These are phyloP conservation scores for Gossypium rotundifolium DNA, from an alignment of 345 rosid species.

Conservation along the genomic window DNA sequence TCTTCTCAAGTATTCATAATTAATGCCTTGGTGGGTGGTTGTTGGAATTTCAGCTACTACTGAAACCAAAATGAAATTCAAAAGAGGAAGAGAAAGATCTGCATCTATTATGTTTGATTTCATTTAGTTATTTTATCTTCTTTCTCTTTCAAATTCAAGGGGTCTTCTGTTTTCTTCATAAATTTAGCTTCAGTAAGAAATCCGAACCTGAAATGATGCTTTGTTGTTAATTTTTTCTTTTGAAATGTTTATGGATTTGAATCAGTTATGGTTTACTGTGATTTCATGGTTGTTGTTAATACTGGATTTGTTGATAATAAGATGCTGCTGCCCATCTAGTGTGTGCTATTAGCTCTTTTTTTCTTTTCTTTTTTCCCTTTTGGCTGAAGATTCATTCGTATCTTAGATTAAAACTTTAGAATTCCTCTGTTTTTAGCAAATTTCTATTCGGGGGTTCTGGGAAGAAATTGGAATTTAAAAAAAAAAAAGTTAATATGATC, in stretches of 20 bases:
- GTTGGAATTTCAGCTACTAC: not conserved
- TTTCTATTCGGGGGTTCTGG: not conserved
- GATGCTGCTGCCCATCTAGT: not conserved
- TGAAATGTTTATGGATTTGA: not conserved
- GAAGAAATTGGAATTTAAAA: not conserved
- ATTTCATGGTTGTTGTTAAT: not conserved
- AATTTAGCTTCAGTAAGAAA: not conserved
- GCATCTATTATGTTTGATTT: not conserved
- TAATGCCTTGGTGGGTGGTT: not conserved
- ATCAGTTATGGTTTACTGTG: not conserved
- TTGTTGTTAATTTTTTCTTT: not conserved
- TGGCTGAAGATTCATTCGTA: not conserved
- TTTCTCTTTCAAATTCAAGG: not conserved
- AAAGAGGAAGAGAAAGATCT: constrained; percentile 12
- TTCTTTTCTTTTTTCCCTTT: not conserved
- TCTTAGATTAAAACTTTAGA: not conserved
- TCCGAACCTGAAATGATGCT: not conserved
- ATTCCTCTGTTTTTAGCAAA: not conserved
- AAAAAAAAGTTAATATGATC: not conserved
- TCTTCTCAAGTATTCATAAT: not conserved
- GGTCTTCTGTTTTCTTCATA: not conserved
- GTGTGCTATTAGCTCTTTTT: not conserved
- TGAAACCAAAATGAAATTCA: not conserved
- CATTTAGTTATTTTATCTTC: not conserved
- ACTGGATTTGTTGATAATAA: not conserved